A percentile compares a stretch with the other conserved stretches of the same genome.
Evolutionary conservation across 2,329 filamentous ascomycete species (phyloP).

Genomic region (Penicillium olsonii): DNA sequence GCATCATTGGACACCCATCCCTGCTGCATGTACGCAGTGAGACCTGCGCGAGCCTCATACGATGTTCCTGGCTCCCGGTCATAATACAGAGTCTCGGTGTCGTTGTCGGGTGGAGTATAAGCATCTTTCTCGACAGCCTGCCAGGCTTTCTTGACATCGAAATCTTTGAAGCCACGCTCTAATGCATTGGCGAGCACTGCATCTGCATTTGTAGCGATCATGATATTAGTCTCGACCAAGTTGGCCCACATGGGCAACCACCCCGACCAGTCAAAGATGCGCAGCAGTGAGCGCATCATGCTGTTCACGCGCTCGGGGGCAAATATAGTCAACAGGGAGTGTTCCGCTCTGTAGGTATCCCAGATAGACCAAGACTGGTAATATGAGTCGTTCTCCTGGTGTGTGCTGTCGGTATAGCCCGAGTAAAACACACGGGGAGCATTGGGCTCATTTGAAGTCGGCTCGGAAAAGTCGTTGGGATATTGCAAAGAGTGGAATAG

Average conservation of each 20-base stretch:
- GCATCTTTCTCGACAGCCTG: conserved; percentile 48
- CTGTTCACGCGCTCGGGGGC: conserved; percentile 50
- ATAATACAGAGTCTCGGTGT: conserved; percentile 49
- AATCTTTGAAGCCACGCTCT: conserved; percentile 44
- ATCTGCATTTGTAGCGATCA: conserved; percentile 54
- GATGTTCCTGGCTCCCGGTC: conserved; percentile 50
- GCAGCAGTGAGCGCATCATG: conserved; percentile 51
- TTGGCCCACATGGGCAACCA: conserved; percentile 54
- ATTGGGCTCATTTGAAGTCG: conserved; percentile 24
- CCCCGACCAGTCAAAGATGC: conserved; percentile 51
- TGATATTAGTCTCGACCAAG: conserved; percentile 53
- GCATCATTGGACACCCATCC: conserved; percentile 52
- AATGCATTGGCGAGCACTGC: conserved; percentile 52
- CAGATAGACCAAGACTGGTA: conserved; percentile 56
- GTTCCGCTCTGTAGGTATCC: conserved; percentile 53
- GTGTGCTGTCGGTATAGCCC: conserved; percentile 50
- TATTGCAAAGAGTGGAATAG: conserved; percentile 53
- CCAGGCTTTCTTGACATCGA: conserved; percentile 49
- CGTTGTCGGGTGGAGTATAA: conserved; percentile 47
- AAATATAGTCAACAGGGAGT: conserved; percentile 49
- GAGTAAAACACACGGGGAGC: conserved; percentile 43
- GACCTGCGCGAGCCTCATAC: conserved; percentile 49
- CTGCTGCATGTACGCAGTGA: conserved; percentile 47
- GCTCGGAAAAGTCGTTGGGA: conserved; percentile 52
- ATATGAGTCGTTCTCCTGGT: conserved; percentile 47